These are phyloP conservation scores for Aspergillus avenaceus DNA, from an alignment of 495 filamentous ascomycete genomes.

Conservation along the genomic window DNA sequence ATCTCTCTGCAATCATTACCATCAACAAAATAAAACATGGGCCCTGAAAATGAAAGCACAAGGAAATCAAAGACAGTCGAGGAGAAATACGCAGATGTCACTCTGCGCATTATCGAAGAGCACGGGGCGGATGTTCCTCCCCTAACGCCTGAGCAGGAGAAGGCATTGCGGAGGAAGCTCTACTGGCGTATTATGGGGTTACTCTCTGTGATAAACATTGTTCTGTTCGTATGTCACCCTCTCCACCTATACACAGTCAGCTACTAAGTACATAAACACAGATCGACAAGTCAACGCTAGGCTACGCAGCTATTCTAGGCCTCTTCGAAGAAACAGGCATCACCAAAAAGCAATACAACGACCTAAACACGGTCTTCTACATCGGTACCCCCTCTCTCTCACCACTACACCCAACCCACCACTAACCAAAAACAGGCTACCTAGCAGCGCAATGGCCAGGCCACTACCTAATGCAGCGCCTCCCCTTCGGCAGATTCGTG, in stretches of 20 bases:
- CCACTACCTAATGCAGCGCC: conserved; percentile 21
- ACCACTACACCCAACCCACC: not conserved
- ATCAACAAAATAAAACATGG: not conserved
- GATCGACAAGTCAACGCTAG: conserved; percentile 22
- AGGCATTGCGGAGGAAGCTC: conserved; percentile 8
- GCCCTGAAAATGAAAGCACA: not conserved
- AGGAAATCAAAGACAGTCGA: not conserved
- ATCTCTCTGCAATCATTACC: too few species aligned
- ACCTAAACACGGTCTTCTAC: conserved; percentile 22
- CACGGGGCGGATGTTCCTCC: conserved; percentile 15
- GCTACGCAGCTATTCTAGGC: conserved; percentile 21
- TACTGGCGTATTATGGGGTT: conserved; percentile 14
- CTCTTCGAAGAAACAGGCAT: conserved; percentile 21
- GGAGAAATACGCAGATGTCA: conserved; percentile 22
- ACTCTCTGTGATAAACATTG: conserved; percentile 13
- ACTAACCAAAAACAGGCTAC: conserved; percentile 7
- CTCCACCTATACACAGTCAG: not conserved
- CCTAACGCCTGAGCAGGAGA: conserved; percentile 17
- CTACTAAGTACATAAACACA: not conserved
- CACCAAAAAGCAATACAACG: conserved; percentile 17
- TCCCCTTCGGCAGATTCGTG: conserved; percentile 22
- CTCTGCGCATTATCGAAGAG: conserved; percentile 16
- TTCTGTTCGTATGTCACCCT: conserved; percentile 14
- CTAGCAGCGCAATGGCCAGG: conserved; percentile 17
- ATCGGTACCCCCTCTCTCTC: conserved; percentile 8